These are phyloP conservation scores for Zangia roseola DNA, from an alignment of 768 basidiomycete genomes.

Conservation along the genomic window DNA sequence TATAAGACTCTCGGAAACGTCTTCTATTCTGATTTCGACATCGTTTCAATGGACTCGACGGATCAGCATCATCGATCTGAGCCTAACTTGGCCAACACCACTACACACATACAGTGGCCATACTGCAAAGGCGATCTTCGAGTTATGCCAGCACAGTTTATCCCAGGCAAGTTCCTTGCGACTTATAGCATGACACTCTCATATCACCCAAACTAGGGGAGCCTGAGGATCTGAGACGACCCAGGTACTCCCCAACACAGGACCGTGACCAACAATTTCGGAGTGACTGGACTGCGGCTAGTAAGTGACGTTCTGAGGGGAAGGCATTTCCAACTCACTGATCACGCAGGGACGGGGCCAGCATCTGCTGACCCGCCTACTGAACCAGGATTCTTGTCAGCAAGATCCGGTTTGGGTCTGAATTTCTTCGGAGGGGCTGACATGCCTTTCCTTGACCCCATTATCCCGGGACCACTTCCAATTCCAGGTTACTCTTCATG, in stretches of 20 bases:
- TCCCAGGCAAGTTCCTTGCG: neutral
- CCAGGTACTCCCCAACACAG: too few species aligned
- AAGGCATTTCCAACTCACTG: neutral
- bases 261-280: too few species aligned
- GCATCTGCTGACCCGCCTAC: neutral
- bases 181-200: neutral
- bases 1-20: neutral
- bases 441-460: neutral
- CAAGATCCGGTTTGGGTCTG: neutral
- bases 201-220: neutral
- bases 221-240: neutral
- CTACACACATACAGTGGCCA: neutral
- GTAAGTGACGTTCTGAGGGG: slow-evolving; percentile 4
- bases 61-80: too few species aligned
- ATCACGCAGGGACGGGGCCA: neutral
- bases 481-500: neutral
- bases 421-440: neutral
- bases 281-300: neutral
- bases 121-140: neutral
- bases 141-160: neutral
- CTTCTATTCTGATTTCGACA: neutral
- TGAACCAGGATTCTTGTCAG: neutral
- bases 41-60: neutral
- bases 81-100: too few species aligned
- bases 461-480: neutral